phyloP scores from a whole-genome alignment of 805 yeast species.

The Candida saitoana region DNA sequence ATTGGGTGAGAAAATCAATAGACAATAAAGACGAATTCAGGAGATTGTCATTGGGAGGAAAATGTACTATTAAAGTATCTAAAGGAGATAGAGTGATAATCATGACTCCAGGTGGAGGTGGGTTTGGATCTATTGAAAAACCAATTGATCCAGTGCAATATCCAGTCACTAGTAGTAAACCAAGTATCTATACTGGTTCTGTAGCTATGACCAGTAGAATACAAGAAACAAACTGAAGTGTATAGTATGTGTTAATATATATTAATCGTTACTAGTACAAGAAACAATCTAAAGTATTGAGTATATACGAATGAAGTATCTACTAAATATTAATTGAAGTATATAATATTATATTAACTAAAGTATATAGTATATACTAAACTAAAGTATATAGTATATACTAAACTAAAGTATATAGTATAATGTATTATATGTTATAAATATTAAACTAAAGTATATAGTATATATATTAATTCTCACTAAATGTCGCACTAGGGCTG shows the following conservation, averaged over 20 bases:
- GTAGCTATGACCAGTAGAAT: slow-evolving; percentile 29
- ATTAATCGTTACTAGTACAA: too few species aligned
- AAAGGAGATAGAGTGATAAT: slow-evolving; percentile 41
- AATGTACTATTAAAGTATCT: slow-evolving; percentile 25
- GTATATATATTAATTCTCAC: too few species aligned
- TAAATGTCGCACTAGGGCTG: too few species aligned
- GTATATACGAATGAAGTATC: too few species aligned
- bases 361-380: too few species aligned
- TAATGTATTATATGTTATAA: too few species aligned
- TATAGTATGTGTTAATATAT: not conserved
- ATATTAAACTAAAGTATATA: too few species aligned
- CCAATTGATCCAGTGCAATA: slow-evolving; percentile 13
- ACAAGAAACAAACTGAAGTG: slow-evolving; percentile 29
- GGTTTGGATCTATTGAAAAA: slow-evolving; percentile 26
- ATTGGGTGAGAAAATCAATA: slow-evolving; percentile 26
- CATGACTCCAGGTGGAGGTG: slow-evolving; percentile 45
- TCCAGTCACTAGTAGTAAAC: slow-evolving; percentile 20
- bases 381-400: too few species aligned
- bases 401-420: too few species aligned
- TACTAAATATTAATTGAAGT: too few species aligned
- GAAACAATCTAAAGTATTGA: too few species aligned
- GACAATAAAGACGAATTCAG: slow-evolving; percentile 15
- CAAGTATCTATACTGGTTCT: slow-evolving; percentile 32
- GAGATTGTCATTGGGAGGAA: slow-evolving; percentile 29
- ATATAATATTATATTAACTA: too few species aligned